These are phyloP conservation scores for Pseudogymnoascus sp. DNA, from an alignment of 2,329 filamentous ascomycete species.

Conservation along the genomic window DNA sequence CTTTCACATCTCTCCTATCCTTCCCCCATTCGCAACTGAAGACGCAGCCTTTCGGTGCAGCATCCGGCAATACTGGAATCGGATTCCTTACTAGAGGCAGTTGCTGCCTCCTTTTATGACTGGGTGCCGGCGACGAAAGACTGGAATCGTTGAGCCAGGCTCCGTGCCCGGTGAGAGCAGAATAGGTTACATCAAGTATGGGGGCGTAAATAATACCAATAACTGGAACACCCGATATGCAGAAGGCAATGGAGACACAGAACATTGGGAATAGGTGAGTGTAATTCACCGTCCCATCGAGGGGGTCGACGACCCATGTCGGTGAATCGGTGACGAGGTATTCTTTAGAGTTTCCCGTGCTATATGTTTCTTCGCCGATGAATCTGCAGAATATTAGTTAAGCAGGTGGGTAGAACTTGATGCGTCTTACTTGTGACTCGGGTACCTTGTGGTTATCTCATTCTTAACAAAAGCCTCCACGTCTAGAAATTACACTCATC, in stretches of 20 bases:
- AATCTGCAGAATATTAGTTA: conserved; percentile 41
- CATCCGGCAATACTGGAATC: conserved; percentile 51
- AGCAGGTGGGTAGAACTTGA: not conserved
- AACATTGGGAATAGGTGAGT: conserved; percentile 75
- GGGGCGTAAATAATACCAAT: conserved; percentile 68
- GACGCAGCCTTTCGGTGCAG: conserved; percentile 59
- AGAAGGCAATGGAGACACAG: conserved; percentile 67
- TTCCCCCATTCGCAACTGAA: conserved; percentile 76
- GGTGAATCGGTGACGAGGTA: conserved; percentile 57
- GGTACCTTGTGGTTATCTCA: conserved; percentile 51
- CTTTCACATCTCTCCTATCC: conserved; percentile 55
- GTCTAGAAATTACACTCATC: conserved; percentile 37
- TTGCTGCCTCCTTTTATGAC: conserved; percentile 46
- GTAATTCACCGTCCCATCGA: conserved; percentile 73
- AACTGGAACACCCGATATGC: conserved; percentile 48
- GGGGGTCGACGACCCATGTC: conserved; percentile 69
- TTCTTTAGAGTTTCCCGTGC: conserved; percentile 54
- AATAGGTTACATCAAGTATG: conserved; percentile 60
- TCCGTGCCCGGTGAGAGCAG: conserved; percentile 55
- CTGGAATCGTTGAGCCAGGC: conserved; percentile 41
- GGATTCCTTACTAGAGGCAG: conserved; percentile 57
- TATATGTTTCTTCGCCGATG: conserved; percentile 69
- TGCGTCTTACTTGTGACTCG: conserved; percentile 50
- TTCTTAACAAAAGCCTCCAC: conserved; percentile 62
- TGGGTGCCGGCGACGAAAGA: conserved; percentile 19